A percentile compares a stretch with the other conserved stretches of the same genome.
Conservation (phyloP, 768 basidiomycete species). For the Podaxis sp. region DNA sequence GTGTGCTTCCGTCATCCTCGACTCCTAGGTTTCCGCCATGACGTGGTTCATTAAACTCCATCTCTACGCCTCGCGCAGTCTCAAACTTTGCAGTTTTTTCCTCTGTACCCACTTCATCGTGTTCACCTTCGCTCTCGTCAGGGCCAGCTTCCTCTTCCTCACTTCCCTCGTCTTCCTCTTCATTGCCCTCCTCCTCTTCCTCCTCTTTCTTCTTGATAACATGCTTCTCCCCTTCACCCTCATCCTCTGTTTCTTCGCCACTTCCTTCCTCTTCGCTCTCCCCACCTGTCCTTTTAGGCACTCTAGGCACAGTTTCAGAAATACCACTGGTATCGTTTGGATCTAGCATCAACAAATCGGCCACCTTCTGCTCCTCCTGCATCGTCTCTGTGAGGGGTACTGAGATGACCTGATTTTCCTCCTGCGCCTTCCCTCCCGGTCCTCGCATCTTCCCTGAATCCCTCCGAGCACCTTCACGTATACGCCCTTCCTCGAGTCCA, state of each 20-base stretch:
- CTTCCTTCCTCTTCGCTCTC: neutral
- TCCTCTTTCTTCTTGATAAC: neutral
- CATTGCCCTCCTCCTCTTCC: neutral
- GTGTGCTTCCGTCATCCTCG: neutral
- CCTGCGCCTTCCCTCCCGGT: slow-evolving; percentile 6
- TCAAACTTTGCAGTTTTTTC: neutral
- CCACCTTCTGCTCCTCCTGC: slow-evolving; percentile 15
- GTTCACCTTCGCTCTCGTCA: neutral
- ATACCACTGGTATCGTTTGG: neutral
- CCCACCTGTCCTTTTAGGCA: neutral
- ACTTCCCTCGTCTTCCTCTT: neutral
- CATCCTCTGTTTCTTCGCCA: slow-evolving; percentile 11
- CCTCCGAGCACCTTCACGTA: too few species aligned
- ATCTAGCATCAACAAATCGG: slow-evolving; percentile 2
- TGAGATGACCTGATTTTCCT: neutral
- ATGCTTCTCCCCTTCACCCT: slow-evolving; percentile 3
- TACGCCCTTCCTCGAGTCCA: neutral
- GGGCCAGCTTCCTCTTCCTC: neutral
- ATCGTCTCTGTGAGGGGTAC: slow-evolving; percentile 9
- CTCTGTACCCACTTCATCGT: neutral
- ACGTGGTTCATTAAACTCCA: neutral
- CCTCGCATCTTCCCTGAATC: slow-evolving; percentile 1
- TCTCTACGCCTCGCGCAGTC: neutral
- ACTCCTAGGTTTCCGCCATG: neutral
- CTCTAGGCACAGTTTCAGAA: neutral